Conservation (phyloP, 345 rosid species). For the Lumnitzera racemosa region DNA sequence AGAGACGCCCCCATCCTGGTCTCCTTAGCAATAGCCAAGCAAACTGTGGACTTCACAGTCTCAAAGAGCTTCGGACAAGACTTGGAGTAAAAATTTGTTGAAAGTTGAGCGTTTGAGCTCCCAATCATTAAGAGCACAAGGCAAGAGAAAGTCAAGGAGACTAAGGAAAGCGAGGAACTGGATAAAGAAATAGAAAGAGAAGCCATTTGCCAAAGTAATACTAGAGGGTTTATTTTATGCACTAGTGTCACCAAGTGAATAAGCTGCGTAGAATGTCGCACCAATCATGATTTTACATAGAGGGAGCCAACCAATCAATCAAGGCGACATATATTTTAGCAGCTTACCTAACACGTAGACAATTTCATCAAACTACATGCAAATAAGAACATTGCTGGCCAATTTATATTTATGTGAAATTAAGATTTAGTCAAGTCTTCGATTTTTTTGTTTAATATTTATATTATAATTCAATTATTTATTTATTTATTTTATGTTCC, state of each 20-base stretch:
- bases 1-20: constrained; percentile 70
- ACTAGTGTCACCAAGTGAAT: no score
- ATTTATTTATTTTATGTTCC: no score
- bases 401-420: no score
- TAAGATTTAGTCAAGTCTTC: no score
- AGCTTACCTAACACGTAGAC: constrained; percentile 70
- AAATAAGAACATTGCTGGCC: no score
- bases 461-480: no score
- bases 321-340: constrained; percentile 14
- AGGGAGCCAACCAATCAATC: constrained; percentile 7
- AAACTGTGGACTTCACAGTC: constrained; percentile 38
- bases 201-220: constrained; percentile 16
- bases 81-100: constrained; percentile 49
- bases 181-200: constrained; percentile 1
- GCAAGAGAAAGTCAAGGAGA: constrained; percentile 24
- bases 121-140: constrained; percentile 22
- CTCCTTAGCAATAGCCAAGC: constrained; percentile 48
- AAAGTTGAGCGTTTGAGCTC: constrained; percentile 57
- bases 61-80: constrained; percentile 56
- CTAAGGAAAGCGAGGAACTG: constrained; percentile 10
- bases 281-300: constrained; percentile 34
- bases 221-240: neutral
- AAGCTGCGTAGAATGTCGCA: no score
- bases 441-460: no score
- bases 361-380: neutral